phyloP scores from a whole-genome alignment of 345 rosid genomes.

The Erodium maritimum region DNA sequence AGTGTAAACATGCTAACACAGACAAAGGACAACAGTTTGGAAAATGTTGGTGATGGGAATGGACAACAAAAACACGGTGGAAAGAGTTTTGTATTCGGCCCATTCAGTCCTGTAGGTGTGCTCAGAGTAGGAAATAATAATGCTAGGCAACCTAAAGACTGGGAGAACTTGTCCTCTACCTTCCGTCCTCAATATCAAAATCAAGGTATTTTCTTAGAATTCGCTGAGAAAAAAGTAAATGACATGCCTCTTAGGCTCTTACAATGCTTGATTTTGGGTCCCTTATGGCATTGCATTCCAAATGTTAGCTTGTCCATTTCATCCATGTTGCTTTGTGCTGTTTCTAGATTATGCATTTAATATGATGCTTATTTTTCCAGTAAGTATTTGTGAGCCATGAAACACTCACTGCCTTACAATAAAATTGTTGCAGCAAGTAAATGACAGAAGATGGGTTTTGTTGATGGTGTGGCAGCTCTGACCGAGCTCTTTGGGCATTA shows the following conservation, averaged over 20 bases:
- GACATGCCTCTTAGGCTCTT: too few species aligned
- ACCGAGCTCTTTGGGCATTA: constrained; percentile 58
- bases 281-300: too few species aligned
- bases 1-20: constrained; percentile 16
- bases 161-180: constrained; percentile 41
- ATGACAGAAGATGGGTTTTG: constrained; percentile 9
- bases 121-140: constrained; percentile 12
- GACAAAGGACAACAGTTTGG: constrained; percentile 14
- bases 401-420: background rate
- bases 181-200: constrained; percentile 47
- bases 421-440: background rate
- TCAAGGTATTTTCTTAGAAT: constrained; percentile 31
- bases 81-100: constrained; percentile 40
- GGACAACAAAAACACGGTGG: constrained; percentile 17
- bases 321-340: too few species aligned
- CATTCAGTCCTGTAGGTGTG: constrained; percentile 31
- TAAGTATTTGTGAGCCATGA: background rate
- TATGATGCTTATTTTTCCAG: background rate
- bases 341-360: background rate
- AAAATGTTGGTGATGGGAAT: constrained; percentile 8
- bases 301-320: too few species aligned
- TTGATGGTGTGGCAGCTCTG: constrained; percentile 39
- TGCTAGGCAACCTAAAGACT: constrained; percentile 20
- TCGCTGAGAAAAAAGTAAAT: background rate
- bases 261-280: too few species aligned